Evolutionary conservation across 495 filamentous ascomycete species (phyloP).

Genomic region (Xylaria flabelliformis): DNA sequence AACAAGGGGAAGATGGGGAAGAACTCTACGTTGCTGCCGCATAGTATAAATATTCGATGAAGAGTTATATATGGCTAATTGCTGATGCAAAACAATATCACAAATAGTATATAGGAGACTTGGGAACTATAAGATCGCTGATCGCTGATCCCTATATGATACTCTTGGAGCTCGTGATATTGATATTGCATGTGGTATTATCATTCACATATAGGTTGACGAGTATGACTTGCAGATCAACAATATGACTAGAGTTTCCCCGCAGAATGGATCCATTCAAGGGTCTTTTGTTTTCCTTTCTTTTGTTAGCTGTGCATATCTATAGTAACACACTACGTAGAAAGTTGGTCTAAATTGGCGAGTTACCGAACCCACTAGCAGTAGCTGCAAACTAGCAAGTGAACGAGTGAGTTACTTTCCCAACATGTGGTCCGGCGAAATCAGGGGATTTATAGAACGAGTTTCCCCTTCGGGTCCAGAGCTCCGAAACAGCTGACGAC

Average conservation of each 20-base stretch:
- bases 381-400: neutral
- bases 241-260: slow-evolving; percentile 1
- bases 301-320: neutral
- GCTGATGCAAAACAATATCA: neutral
- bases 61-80: neutral
- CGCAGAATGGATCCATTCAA: neutral
- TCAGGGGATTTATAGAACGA: neutral
- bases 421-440: neutral
- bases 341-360: slow-evolving; percentile 5
- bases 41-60: neutral
- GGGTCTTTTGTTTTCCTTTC: slow-evolving; percentile 8
- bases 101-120: neutral
- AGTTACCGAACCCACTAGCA: neutral
- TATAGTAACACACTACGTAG: neutral
- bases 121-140: neutral
- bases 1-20: neutral
- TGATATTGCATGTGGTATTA: slow-evolving; percentile 11
- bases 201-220: slow-evolving; percentile 4
- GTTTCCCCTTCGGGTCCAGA: slow-evolving; percentile 18
- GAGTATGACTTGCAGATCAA: slow-evolving; percentile 13
- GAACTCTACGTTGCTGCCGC: slow-evolving; percentile 1
- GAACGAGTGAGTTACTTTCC: neutral
- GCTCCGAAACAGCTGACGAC: slow-evolving; percentile 19
- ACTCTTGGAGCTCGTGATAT: slow-evolving; percentile 25
- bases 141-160: slow-evolving; percentile 3